Base-by-base conservation (phyloP, 306 rosid genomes). In the Nissolia schottii region DNA sequence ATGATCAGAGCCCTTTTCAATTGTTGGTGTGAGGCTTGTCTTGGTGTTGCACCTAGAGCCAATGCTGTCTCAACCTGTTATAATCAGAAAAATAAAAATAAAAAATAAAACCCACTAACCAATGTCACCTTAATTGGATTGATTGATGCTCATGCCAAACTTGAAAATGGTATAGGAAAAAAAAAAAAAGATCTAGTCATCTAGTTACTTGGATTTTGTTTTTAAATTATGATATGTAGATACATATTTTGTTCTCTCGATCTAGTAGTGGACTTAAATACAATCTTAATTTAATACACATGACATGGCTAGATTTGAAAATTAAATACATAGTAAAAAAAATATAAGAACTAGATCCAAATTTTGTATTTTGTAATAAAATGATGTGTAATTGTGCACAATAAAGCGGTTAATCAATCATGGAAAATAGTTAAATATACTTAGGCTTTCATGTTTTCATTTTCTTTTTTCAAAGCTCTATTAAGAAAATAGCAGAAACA, bases 51-150 rank as follows among this genome's bases (percentile, higher is more conserved):
- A 6, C 99, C 99, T 0, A 94, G 87, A 40, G 99, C 97, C 84
- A 94, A 55, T 20, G 99, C 96, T 0, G 99, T 91, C 84, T 94
- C 99, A 35, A 94, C 99, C 99, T 93, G 70, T n/a, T n/a, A n/a
- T 3, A 22, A 15, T 3, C 6, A n/a, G 7, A 61, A 75, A 10
- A 34, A 29, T 12, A 70, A 70, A 58, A 60, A n/a, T n/a, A n/a
- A n/a, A n/a, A n/a, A n/a, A n/a, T n/a, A n/a, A n/a, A n/a, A n/a
- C n/a, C n/a, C n/a, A n/a, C n/a, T 32, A 5, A 32, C 38, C 38
- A 7, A 37, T 10, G 11, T 37, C 43, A 37, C 43, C 8, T 2
- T 12, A 37, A 8, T 37, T 37, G 38, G 1, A 5, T 32, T 7
- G 38, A 6, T 32, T 32, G 7, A 32, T 7, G 38, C 7, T 32